Base-by-base conservation (phyloP, 2,329 filamentous ascomycete genomes). In the Fusarium sublunatum region DNA sequence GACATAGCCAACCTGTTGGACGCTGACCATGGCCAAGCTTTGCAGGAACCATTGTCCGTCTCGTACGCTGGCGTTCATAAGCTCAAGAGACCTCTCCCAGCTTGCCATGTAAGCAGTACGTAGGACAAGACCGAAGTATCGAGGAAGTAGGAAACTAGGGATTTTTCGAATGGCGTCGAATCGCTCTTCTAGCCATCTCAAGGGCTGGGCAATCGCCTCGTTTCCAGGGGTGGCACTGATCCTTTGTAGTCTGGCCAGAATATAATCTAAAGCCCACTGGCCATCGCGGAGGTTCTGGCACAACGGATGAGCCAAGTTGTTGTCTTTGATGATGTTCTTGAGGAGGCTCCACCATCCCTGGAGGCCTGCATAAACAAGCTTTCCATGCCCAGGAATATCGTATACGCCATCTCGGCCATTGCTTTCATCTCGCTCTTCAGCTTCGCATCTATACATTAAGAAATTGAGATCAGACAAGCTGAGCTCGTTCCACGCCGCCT, bases 301-400 rank as follows among this genome's bases (percentile, higher is more conserved):
- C 10, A 99, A 83, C 0, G 95, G 91, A 73, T 99, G 95, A 1
- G 91, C 95, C 8, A 99, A 85, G 73, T 98, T 88, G 74, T 99
- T 99, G 64, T 95, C 88, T 46, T 84, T 86, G 68, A 98, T 91
- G 61, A 99, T 90, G 54, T 91, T 83, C 69, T 92, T 89, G 38
- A 99, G 80, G 1, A 97, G 82, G 74, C 93, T 97, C 93, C 94
- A 97, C 94, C 95, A 99, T 34, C 96, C 96, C 75, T 99, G 95
- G n/a, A 99, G 83, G 59, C 95, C 95, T 58, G 94, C 94, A 75
- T 98, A 99, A 3, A 97, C 91, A 38, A 97, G 84, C 57, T 90
- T 88, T 3, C 93, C 94, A 72, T 93, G 82, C 1, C 89, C 88
- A 2, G 95, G 95, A 64, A 99, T 90, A 48, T 88, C 86, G 77